Evolutionary conservation across 371 early-diverging fungal genomes (phyloP), one percentile per base, ranked within the genome.

Genomic region (Polyrhizophydium stewartii): DNA sequence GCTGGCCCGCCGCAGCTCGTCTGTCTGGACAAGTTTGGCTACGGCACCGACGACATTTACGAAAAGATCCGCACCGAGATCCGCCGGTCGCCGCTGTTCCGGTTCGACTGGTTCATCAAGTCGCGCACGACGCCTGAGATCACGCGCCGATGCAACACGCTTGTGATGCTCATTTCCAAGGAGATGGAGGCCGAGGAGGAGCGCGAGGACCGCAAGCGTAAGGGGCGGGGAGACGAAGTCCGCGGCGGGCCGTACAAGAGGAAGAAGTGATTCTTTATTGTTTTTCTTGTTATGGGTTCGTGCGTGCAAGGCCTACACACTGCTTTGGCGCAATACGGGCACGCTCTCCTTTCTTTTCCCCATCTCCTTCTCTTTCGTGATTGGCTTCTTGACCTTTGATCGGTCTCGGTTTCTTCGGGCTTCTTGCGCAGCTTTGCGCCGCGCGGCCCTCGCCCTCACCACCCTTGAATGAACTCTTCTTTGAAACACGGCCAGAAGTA

Each of bases 31-130:
- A 89, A 87, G 59, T 87, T 89, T 60, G 97, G 97, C 1, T 92
- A 91, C 57, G 91, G 89, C 28, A 83, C 86, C 30, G 96, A 96
- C 31, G 94, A 96, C 61, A 92, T 90, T 0, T 93, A 94, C 70
- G 96, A 96, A 51, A 76, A 84, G 63, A 92, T 98, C 65, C 82
- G 92, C 49, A 86, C 85, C 51, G 94, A 94, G 61, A 84, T 97
- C 59, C 89, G 89, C 45, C 78, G 81, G 61, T 85, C 87, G 21
- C 88, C 92, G 13, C 67, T 92, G 49, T 96, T 98, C 83, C 80
- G 94, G 43, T 98, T 98, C 64, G 92, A 97, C 71, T 98, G 97
- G 97, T 98, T 94, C 77, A 79, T 97, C 61, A 95, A 94, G 72
- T 92, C 94, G 33, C 82, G 98, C 61, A 94, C 94, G 24, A 77